Percentiles rank a stretch among this genome's conserved stretches.
Conservation (phyloP, 169 alveolate species). For the Babesia ovata region DNA sequence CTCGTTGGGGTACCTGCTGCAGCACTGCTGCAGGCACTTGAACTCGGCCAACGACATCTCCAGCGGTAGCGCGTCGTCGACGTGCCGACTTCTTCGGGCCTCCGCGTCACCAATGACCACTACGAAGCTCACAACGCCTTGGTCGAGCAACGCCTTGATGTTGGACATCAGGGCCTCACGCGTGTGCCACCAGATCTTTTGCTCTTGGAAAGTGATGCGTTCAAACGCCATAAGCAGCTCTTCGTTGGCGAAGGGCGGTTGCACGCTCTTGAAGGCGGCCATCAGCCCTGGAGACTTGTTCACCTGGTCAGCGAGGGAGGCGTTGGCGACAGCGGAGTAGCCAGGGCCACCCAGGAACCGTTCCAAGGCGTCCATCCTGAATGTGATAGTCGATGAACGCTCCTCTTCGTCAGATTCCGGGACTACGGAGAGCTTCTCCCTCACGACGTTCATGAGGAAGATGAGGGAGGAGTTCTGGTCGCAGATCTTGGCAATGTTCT, state of each 20-base stretch:
- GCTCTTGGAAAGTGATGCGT: constrained; percentile 34
- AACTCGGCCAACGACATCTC: constrained; percentile 21
- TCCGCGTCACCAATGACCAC: not conserved
- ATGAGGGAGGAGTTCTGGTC: constrained; percentile 43
- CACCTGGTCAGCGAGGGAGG: constrained; percentile 11
- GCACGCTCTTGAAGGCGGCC: constrained; percentile 7
- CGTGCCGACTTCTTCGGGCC: not conserved
- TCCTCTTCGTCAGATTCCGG: constrained; percentile 22
- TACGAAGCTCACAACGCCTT: not conserved
- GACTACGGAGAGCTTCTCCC: not conserved
- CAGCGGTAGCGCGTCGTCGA: constrained; percentile 8
- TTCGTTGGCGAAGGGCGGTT: constrained; percentile 8
- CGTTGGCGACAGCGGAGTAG: not conserved
- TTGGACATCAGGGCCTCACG: constrained; percentile 27
- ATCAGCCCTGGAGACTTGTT: not conserved
- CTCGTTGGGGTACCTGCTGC: constrained; percentile 38
- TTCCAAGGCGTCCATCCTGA: constrained; percentile 25
- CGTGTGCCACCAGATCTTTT: constrained; percentile 59
- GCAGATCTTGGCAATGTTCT: constrained; percentile 13
- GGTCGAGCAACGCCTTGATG: constrained; percentile 25
- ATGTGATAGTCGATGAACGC: not conserved
- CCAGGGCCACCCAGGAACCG: not conserved
- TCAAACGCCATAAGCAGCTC: constrained; percentile 30
- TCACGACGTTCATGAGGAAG: constrained; percentile 44
- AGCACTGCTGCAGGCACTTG: constrained; percentile 32